Evolutionary conservation across 441 rosid species (phyloP).

Genomic region (Biscutella auriculata): DNA sequence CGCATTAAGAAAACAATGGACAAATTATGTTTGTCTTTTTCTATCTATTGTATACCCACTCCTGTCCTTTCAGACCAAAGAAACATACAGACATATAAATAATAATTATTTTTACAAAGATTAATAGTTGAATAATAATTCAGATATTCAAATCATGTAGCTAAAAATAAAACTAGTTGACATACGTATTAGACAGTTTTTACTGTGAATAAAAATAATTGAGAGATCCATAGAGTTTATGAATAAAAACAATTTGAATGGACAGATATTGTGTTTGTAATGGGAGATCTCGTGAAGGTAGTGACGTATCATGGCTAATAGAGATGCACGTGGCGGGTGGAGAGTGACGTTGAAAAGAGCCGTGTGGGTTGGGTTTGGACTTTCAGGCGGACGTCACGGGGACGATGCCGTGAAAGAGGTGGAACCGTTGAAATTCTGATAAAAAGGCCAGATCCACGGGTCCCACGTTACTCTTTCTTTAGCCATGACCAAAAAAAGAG

Average conservation of each 20-base stretch:
- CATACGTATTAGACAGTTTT: neutral
- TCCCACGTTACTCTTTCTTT: slow-evolving; percentile 17
- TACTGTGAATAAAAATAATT: too few species aligned
- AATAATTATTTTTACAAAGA: neutral
- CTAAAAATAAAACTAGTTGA: neutral
- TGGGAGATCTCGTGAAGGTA: slow-evolving; percentile 15
- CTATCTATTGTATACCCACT: neutral
- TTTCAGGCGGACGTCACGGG: slow-evolving; percentile 24
- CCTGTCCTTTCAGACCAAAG: neutral
- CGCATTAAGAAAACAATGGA: slow-evolving; percentile 19
- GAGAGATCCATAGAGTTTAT: too few species aligned
- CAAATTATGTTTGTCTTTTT: slow-evolving; percentile 5
- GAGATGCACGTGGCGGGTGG: slow-evolving; percentile 15
- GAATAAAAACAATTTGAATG: too few species aligned
- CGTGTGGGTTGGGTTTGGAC: slow-evolving; percentile 24
- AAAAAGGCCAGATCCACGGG: slow-evolving; percentile 3
- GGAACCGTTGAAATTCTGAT: slow-evolving; percentile 13
- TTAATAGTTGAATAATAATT: neutral
- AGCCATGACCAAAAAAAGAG: too few species aligned
- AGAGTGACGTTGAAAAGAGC: slow-evolving; percentile 8
- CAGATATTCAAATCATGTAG: neutral
- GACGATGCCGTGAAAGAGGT: slow-evolving; percentile 20
- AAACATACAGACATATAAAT: neutral
- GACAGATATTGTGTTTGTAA: too few species aligned
- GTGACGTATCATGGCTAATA: slow-evolving; percentile 4